Conservation (phyloP, 257 asterid genomes). For the Lithospermum erythrorhizon region DNA sequence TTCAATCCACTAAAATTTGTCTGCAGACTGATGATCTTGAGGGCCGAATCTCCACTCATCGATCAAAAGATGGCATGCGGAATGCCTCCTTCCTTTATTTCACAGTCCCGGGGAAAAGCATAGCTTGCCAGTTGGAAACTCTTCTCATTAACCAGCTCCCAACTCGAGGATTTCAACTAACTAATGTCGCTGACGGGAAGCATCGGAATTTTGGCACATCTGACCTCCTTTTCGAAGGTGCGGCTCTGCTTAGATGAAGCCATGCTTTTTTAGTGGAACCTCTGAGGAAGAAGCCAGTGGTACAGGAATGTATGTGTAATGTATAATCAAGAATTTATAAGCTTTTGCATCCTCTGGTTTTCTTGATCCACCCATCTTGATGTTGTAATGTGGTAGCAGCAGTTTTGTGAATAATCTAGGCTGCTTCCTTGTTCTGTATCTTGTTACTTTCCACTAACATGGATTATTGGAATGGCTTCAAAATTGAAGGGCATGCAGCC, state of each 20-base stretch:
- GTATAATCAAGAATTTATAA: neutral
- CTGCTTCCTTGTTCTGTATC: neutral
- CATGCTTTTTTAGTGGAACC: neutral
- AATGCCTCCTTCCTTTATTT: slow-evolving; percentile 58
- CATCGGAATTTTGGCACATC: slow-evolving; percentile 78
- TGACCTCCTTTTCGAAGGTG: slow-evolving; percentile 30
- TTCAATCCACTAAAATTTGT: neutral
- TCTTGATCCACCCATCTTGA: neutral
- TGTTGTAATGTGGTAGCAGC: neutral
- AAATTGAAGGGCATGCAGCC: too few species aligned
- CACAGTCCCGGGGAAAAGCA: slow-evolving; percentile 75
- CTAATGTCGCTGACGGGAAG: slow-evolving; percentile 74
- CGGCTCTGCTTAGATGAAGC: slow-evolving; percentile 31
- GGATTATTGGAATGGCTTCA: too few species aligned
- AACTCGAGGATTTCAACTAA: slow-evolving; percentile 45
- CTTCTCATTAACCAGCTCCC: slow-evolving; percentile 89
- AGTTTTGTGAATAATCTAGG: neutral
- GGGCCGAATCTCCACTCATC: slow-evolving; percentile 75
- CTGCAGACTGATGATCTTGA: slow-evolving; percentile 84
- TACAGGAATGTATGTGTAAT: slow-evolving; percentile 7
- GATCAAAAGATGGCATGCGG: slow-evolving; percentile 63
- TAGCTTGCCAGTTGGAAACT: slow-evolving; percentile 87
- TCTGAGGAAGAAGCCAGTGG: neutral
- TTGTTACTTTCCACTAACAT: too few species aligned
- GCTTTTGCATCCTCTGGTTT: neutral